Percentiles rank a stretch among this genome's conserved stretches.
Evolutionary conservation across 345 rosid genomes (phyloP).

Genomic region (Ceriops decandra): DNA sequence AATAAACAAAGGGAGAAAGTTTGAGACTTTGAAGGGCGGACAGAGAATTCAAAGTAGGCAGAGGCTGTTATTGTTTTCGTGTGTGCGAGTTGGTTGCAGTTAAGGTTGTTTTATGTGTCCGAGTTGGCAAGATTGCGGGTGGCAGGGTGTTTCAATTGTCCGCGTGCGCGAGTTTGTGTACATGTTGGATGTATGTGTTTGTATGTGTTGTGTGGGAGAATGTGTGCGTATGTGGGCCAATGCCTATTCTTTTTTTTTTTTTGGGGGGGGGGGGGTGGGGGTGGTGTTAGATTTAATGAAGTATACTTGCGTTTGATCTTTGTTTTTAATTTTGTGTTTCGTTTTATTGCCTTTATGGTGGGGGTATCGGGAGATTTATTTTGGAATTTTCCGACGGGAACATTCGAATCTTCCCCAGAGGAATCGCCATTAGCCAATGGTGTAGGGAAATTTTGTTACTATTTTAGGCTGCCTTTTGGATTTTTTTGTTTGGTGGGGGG

Average conservation of each 20-base stretch:
- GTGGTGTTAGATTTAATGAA: not conserved
- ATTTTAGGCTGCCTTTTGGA: no score
- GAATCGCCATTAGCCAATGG: not conserved
- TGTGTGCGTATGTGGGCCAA: not conserved
- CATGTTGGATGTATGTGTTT: not conserved
- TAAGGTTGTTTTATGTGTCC: slow-evolving; percentile 9
- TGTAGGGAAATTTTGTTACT: not conserved
- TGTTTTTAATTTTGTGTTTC: not conserved
- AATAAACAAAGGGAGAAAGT: not conserved
- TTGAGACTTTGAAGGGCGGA: not conserved
- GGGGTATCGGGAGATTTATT: slow-evolving; percentile 9
- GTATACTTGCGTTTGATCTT: no score
- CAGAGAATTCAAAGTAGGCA: not conserved
- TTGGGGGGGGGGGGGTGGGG: no score
- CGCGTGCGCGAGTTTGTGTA: not conserved
- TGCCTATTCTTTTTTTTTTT: no score
- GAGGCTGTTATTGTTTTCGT: slow-evolving; percentile 16
- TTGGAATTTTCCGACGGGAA: slow-evolving; percentile 55
- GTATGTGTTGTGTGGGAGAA: not conserved
- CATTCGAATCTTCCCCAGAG: slow-evolving; percentile 60
- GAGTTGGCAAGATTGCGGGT: slow-evolving; percentile 25
- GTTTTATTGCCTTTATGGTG: no score
- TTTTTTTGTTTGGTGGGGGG: no score
- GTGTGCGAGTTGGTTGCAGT: not conserved
- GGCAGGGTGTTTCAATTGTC: no score